Evolutionary conservation across 192 early-diverging fungal species (phyloP).

Genomic region (Geranomyces michiganensis): DNA sequence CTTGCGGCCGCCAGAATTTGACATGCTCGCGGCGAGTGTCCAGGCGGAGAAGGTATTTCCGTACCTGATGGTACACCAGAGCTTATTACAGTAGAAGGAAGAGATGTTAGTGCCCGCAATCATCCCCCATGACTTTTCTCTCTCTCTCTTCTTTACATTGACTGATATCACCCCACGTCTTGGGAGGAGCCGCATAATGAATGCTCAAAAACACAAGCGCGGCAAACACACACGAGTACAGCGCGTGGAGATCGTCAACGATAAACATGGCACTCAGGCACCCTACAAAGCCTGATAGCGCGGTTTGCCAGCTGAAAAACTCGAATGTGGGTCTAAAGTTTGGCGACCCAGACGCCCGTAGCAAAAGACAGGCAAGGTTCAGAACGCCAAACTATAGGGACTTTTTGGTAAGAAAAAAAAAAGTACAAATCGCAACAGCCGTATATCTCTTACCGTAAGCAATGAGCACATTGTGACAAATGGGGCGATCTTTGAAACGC

Average conservation of each 20-base stretch:
- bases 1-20: conserved; percentile 33
- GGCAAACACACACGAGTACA: conserved; percentile 29
- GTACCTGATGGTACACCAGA: conserved; percentile 5
- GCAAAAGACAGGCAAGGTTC: conserved; percentile 26
- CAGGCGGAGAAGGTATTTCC: conserved; percentile 28
- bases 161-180: conserved; percentile 27
- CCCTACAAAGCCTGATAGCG: conserved; percentile 17
- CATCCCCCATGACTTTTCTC: too few relatives aligned
- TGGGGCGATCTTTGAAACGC: conserved; percentile 26
- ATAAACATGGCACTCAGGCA: conserved; percentile 29
- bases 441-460: conserved; percentile 16
- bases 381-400: conserved; percentile 24
- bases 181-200: conserved; percentile 30
- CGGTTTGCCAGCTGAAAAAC: conserved; percentile 28
- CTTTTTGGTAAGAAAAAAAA: too few relatives aligned
- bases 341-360: conserved; percentile 26
- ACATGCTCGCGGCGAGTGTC: conserved; percentile 29
- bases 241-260: conserved; percentile 24
- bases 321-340: conserved; percentile 30
- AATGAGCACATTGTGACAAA: conserved; percentile 31
- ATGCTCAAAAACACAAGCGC: conserved; percentile 8
- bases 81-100: neutral
- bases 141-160: conserved; percentile 3
- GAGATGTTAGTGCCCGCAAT: too few relatives aligned
- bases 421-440: neutral